phyloP scores from a whole-genome alignment of 768 basidiomycete genomes.

The Xerocomellus intermedius region DNA sequence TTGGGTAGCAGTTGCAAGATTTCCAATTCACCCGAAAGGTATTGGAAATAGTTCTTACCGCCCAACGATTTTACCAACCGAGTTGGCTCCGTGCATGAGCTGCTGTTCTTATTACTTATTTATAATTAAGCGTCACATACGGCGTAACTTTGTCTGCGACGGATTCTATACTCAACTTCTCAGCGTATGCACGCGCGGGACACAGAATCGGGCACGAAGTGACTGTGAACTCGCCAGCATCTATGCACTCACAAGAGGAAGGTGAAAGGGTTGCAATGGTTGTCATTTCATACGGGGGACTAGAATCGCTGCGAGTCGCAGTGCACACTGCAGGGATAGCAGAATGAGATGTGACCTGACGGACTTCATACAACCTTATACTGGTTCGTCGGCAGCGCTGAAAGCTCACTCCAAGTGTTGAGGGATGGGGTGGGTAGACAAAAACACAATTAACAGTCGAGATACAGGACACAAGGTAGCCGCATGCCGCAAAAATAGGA shows the following conservation, averaged over 20 bases:
- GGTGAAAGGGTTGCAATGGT: neutral
- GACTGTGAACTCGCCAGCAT: neutral
- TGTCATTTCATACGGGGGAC: neutral
- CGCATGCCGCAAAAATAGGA: slow-evolving; percentile 13
- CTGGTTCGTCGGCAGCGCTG: neutral
- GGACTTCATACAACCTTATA: neutral
- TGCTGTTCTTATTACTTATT: neutral
- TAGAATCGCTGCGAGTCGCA: neutral
- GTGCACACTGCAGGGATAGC: neutral
- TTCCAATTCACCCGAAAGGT: neutral
- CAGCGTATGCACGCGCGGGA: neutral
- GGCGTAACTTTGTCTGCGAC: neutral
- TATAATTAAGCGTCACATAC: neutral
- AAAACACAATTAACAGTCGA: slow-evolving; percentile 23
- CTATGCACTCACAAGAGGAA: neutral
- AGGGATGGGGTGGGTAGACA: slow-evolving; percentile 2
- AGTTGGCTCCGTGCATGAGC: neutral
- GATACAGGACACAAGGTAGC: slow-evolving; percentile 26
- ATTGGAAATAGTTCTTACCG: neutral
- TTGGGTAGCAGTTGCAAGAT: neutral
- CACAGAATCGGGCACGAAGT: neutral
- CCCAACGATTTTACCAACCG: neutral
- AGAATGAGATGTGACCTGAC: neutral
- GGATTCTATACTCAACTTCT: neutral
- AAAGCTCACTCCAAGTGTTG: slow-evolving; percentile 1